Base-by-base conservation (phyloP, 2,329 filamentous ascomycete species). In the Exserohilum rostratum region DNA sequence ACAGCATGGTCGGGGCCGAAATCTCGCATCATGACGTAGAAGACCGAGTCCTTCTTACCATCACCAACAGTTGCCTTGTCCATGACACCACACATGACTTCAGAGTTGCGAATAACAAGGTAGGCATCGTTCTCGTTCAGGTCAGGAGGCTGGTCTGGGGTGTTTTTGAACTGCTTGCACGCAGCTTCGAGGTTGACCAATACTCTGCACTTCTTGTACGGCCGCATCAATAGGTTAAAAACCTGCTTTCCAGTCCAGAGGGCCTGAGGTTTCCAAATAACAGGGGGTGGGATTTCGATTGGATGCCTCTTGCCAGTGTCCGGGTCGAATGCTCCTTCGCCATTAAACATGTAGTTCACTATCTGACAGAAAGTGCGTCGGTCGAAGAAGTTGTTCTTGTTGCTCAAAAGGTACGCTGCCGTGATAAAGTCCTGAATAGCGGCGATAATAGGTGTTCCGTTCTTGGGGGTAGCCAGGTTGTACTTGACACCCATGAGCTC, bases 381-480 rank as follows among this genome's bases (percentile, higher is more conserved):
- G 67, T 96, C 91, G 69, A 90, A 96, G 76, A 99, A 98, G 52
- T 87, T 86, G 72, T 98, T 93, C 72, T 98, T 98, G 75, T 88
- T 90, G 66, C 91, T 96, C 22, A 98, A 81, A 3, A 98, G 79
- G 71, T 92, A 99, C 0, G 95, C 90, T 3, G 93, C 93, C 22
- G 93, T 98, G 67, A 99, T 98, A 78, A 99, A 99, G 82, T 99
- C 95, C 70, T 99, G 95, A 27, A 96, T 99, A n/a, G 95, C 93
- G 15, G 93, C 92, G 78, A 99, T 98, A 67, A 99, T 96, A 1
- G 95, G 95, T 66, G 96, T 93, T 71, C 95, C 95, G 77, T 98
- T 98, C 77, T 97, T 97, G 0, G 95, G 95, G 0, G 95, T 99
- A 3, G 90, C 90, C 54, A 99, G 77, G 73, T 99, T 99, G 80